These are phyloP conservation scores for Jackrogersella multiformis DNA, from an alignment of 495 filamentous ascomycete species.

Conservation along the genomic window DNA sequence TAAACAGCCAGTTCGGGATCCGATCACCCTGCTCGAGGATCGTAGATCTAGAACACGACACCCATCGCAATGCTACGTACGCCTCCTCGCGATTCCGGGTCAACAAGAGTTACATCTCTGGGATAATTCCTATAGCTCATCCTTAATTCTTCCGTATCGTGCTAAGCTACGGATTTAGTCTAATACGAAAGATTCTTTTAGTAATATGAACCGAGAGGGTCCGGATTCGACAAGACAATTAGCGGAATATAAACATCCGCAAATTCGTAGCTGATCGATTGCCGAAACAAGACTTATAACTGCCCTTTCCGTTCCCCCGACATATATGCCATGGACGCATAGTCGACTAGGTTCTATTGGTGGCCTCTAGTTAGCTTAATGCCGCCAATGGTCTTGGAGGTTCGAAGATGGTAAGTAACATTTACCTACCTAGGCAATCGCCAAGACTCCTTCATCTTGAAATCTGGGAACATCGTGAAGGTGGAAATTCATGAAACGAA, in stretches of 20 bases:
- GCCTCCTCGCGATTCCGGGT: conserved; percentile 1
- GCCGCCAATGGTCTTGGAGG: conserved; percentile 25
- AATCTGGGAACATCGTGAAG: background rate
- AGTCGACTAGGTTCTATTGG: conserved; percentile 23
- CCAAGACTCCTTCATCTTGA: background rate
- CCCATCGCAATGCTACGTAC: conserved; percentile 14
- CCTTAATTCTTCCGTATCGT: conserved; percentile 20
- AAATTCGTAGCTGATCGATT: conserved; percentile 25
- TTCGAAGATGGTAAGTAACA: background rate
- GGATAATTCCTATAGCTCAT: background rate
- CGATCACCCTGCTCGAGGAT: background rate
- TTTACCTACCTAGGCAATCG: too few species aligned
- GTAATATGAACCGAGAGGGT: background rate
- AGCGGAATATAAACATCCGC: conserved; percentile 29
- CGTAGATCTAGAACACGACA: conserved; percentile 20
- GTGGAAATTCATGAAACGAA: too few species aligned
- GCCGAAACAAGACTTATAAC: conserved; percentile 24
- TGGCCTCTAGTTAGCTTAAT: conserved; percentile 21
- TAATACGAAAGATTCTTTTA: background rate
- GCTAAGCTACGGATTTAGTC: conserved; percentile 4
- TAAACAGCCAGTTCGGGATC: background rate
- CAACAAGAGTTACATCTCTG: conserved; percentile 15
- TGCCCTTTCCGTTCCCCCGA: background rate
- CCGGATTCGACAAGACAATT: conserved; percentile 13
- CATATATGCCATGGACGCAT: background rate